These are phyloP conservation scores for Aspergillus pseudoviridinutans DNA, from an alignment of 2,329 filamentous ascomycete genomes.

Conservation along the genomic window DNA sequence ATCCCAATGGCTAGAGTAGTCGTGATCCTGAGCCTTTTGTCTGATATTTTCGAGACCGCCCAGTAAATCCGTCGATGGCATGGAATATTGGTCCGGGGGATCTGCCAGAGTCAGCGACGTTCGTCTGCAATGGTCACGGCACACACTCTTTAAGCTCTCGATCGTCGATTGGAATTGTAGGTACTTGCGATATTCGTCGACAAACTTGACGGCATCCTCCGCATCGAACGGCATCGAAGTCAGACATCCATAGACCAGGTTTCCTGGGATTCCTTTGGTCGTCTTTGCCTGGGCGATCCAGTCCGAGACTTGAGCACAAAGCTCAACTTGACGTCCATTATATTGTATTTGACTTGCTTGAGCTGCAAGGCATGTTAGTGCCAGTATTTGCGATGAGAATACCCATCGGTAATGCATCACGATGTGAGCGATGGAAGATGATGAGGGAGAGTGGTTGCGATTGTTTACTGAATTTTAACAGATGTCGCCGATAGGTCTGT, in stretches of 20 bases:
- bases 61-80: conserved; percentile 48
- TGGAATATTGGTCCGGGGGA: conserved; percentile 50
- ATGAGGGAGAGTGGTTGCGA: not conserved
- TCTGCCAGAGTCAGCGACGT: conserved; percentile 18
- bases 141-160: conserved; percentile 41
- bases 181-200: conserved; percentile 31
- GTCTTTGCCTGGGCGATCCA: not conserved
- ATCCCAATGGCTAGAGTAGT: conserved; percentile 52
- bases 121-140: not conserved
- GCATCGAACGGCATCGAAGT: conserved; percentile 28
- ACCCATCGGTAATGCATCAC: not conserved
- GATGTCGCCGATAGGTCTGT: not conserved
- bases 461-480: not conserved
- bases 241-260: conserved; percentile 21
- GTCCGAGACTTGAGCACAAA: not conserved
- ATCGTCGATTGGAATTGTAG: conserved; percentile 49
- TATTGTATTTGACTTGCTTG: not conserved
- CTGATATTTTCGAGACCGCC: conserved; percentile 45
- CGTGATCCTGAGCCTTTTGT: conserved; percentile 38
- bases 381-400: not conserved
- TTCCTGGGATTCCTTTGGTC: conserved; percentile 1
- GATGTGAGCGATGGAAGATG: not conserved
- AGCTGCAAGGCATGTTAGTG: not conserved
- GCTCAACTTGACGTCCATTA: not conserved
- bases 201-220: conserved; percentile 18